Evolutionary conservation across 2,329 filamentous ascomycete species (phyloP).

Genomic region (Fusarium dlaminii): DNA sequence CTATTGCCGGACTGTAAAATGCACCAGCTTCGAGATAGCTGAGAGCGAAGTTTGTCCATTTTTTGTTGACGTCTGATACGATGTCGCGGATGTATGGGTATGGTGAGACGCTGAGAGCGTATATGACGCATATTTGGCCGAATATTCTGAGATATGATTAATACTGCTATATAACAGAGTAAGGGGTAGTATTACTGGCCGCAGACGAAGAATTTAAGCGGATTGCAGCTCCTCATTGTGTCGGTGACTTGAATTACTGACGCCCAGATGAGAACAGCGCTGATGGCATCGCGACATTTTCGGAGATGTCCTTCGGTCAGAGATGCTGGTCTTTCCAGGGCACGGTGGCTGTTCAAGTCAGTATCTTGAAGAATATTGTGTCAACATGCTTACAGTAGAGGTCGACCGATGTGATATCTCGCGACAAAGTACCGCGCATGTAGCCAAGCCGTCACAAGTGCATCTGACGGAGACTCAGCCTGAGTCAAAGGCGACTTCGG

Average conservation of each 20-base stretch:
- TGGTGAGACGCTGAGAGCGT: constrained; percentile 22
- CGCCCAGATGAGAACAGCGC: constrained; percentile 10
- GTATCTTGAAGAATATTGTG: rapidly evolving
- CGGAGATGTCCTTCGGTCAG: constrained; percentile 23
- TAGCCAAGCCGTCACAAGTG: constrained; percentile 14
- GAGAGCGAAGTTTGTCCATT: constrained; percentile 14
- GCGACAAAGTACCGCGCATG: constrained; percentile 29
- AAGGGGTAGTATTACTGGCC: neutral
- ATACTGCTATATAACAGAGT: rapidly evolving
- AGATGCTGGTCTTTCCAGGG: constrained; percentile 11
- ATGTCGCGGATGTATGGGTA: constrained; percentile 23
- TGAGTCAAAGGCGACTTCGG: constrained; percentile 6
- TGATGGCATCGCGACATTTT: constrained; percentile 26
- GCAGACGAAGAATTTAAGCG: constrained; percentile 28
- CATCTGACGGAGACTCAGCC: constrained; percentile 20
- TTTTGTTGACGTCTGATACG: constrained; percentile 5
- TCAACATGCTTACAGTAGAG: neutral
- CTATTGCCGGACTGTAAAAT: constrained; percentile 6
- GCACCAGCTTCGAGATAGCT: constrained; percentile 7
- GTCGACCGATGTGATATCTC: constrained; percentile 28
- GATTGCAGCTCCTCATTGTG: constrained; percentile 28
- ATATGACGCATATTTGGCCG: constrained; percentile 26
- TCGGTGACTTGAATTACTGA: constrained; percentile 17
- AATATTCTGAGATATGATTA: constrained; percentile 1
- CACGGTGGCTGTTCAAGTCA: constrained; percentile 5